Percentiles rank a stretch among this genome's conserved stretches.
phyloP scores from a whole-genome alignment of 2,329 filamentous ascomycete species.

The Fusarium sp. region DNA sequence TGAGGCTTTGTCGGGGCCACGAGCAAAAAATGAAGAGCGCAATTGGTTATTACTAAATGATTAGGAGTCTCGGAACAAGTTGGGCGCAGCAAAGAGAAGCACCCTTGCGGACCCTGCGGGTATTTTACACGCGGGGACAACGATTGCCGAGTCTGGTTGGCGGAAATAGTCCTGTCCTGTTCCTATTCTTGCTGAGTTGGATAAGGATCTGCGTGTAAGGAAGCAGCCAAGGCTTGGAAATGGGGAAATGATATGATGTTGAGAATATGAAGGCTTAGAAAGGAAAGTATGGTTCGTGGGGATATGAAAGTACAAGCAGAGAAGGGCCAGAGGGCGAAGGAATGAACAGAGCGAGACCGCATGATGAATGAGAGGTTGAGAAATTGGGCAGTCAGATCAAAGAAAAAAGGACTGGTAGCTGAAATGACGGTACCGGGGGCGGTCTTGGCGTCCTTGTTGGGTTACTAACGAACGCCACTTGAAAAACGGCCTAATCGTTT shows the following conservation, averaged over 20 bases:
- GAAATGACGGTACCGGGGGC: constrained; percentile 36
- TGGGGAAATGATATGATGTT: constrained; percentile 17
- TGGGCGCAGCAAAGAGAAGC: constrained; percentile 20
- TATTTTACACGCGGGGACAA: constrained; percentile 38
- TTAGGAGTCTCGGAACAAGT: constrained; percentile 25
- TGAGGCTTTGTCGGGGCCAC: constrained; percentile 32
- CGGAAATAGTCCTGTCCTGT: constrained; percentile 20
- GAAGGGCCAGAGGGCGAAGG: constrained; percentile 19
- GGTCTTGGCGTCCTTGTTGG: constrained; percentile 36
- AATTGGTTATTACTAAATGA: constrained; percentile 39
- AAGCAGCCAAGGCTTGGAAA: constrained; percentile 28
- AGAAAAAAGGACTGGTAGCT: constrained; percentile 24
- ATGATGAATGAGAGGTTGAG: constrained; percentile 31
- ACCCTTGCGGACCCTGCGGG: constrained; percentile 32
- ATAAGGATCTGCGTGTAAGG: constrained; percentile 35
- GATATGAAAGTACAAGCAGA: constrained; percentile 4
- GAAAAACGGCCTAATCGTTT: constrained; percentile 8
- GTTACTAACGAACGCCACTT: constrained; percentile 30
- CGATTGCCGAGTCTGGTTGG: constrained; percentile 41
- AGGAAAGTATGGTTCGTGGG: constrained; percentile 16
- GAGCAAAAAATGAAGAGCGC: constrained; percentile 31
- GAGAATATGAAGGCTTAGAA: neutral
- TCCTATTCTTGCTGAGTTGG: constrained; percentile 16
- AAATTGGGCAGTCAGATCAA: constrained; percentile 18
- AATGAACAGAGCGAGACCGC: constrained; percentile 20